Evolutionary conservation across 139 green algal genomes (phyloP), one percentile per base, ranked within the genome.

Genomic region (Asterochloris sp.): DNA sequence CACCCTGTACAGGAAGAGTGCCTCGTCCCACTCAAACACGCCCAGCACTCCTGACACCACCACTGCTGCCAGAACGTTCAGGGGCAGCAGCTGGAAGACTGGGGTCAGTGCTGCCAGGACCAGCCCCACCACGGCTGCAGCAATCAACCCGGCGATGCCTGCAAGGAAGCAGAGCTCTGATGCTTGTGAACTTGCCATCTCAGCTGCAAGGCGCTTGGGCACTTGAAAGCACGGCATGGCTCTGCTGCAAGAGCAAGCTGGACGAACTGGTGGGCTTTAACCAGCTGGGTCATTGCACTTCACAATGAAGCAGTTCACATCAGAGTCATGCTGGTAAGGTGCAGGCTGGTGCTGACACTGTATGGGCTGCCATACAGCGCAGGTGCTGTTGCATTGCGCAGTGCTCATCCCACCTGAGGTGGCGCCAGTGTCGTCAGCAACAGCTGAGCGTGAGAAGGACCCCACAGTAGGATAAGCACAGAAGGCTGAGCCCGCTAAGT

Each of bases 371-470:
- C 38, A 54, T 6, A 54, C 38, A 54, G 38, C 38, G 38, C 38
- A 54, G 38, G 2, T 54, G 2, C 2, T 2, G 38, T 54, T 6
- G 38, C 4, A 10, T 54, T 54, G 38, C 38, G 6, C 38, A 54
- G 38, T 6, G 6, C 38, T 54, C 6, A 54, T 54, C 84, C 85
- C 38, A 54, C 38, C 38, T 23, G 89, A 88, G 77, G 90, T 92
- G 68, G 90, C 89, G 26, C 91, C 88, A 16, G 87, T 77, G 14
- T 86, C 79, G 81, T 93, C 86, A 26, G 86, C 90, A 19, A 96
- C 92, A 19, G 92, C 88, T 16, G 92, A 94, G 13, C 92, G 87
- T 12, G 86, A 91, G 85, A 97, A 96, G 28, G 86, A 92, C 23
- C 92, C 90, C 12, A 85, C 91, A 27, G 86, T 90, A 62, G 93